These are phyloP conservation scores for Phaeodactylum tricornutum DNA, from an alignment of 108 stramenopile genomes.

Conservation along the genomic window DNA sequence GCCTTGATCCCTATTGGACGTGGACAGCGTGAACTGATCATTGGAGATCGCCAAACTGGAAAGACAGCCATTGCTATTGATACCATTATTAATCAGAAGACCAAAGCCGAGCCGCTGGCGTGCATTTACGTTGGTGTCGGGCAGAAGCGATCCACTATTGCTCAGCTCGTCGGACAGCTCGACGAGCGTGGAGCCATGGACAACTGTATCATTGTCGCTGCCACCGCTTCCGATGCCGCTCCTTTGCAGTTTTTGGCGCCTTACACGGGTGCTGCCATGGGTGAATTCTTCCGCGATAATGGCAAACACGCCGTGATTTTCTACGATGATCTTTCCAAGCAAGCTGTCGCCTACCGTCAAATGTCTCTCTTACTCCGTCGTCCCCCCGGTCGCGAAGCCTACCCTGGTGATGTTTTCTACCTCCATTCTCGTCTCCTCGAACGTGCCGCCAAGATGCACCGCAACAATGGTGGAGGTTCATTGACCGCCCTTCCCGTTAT, in stretches of 20 bases:
- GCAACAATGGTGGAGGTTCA: slow-evolving; percentile 92
- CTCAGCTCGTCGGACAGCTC: slow-evolving; percentile 98
- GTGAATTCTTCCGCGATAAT: slow-evolving; percentile 99
- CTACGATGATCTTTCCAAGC: slow-evolving; percentile 99
- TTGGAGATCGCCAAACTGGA: slow-evolving; percentile 99
- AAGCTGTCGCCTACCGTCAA: slow-evolving; percentile 99
- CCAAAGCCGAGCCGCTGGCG: slow-evolving; percentile 96
- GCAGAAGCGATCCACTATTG: slow-evolving; percentile 99
- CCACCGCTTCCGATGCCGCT: slow-evolving; percentile 98
- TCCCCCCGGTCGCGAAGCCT: slow-evolving; percentile 99
- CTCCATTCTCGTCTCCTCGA: slow-evolving; percentile 99
- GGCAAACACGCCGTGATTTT: slow-evolving; percentile 99
- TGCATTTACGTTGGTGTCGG: slow-evolving; percentile 99
- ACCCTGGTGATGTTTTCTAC: slow-evolving; percentile 99
- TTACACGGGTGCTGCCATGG: slow-evolving; percentile 98
- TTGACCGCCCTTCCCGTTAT: slow-evolving; percentile 99
- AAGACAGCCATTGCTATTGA: slow-evolving; percentile 99
- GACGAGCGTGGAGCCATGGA: slow-evolving; percentile 94
- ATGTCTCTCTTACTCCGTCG: slow-evolving; percentile 99
- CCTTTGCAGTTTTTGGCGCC: slow-evolving; percentile 99
- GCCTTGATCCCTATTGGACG: slow-evolving; percentile 99
- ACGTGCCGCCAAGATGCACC: slow-evolving; percentile 99
- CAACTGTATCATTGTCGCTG: slow-evolving; percentile 98
- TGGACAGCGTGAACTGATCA: slow-evolving; percentile 97
- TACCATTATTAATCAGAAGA: slow-evolving; percentile 99